Base-by-base conservation (phyloP, 306 rosid species). In the Cajanus cajan region DNA sequence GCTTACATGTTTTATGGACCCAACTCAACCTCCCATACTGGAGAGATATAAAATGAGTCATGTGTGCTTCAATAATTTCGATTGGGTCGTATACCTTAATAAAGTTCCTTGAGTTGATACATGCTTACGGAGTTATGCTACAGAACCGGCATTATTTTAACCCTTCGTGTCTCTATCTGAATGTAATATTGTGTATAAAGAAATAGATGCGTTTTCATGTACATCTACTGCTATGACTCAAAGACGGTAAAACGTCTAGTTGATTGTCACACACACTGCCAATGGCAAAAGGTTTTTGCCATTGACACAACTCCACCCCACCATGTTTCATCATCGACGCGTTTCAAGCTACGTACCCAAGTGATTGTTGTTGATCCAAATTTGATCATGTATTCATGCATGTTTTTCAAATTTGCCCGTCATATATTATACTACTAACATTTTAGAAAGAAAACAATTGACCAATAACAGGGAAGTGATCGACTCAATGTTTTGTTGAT, bases 1-100 rank as follows among this genome's bases (percentile, higher is more conserved):
- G 31, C 79, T 78, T 31, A 50, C 45, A 25, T 43, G 12, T 16
- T 36, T n/a, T 39, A 66, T 52, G 75, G 84, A 54, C 79, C 80
- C 83, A 66, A 67, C 76, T 16, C 12, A 21, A 55, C 44, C 34
- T 69, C 59, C 47, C 18, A 40, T 16, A 50, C 36, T 7, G 47
- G 36, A 22, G 37, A 68, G 57, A 55, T 68, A 68, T 43, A 28
- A 28, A 55, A 55, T 16, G n/a, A 45, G n/a, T 68, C 21, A 59
- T 58, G 78, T 24, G 73, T 37, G 31, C 31, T 18, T 58, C 62
- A 69, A 69, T 78, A 57, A 68, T 79, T 51, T 51, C 9, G 48
- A 58, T 3, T 11, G 51, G 64, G 44, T 41, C n/a, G n/a, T 59
- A 55, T 34, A 43, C 64, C 34, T 55, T 54, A 41, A 68, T 54